Evolutionary conservation across 2,329 filamentous ascomycete species (phyloP).

Genomic region (Albophoma yamanashiensis): DNA sequence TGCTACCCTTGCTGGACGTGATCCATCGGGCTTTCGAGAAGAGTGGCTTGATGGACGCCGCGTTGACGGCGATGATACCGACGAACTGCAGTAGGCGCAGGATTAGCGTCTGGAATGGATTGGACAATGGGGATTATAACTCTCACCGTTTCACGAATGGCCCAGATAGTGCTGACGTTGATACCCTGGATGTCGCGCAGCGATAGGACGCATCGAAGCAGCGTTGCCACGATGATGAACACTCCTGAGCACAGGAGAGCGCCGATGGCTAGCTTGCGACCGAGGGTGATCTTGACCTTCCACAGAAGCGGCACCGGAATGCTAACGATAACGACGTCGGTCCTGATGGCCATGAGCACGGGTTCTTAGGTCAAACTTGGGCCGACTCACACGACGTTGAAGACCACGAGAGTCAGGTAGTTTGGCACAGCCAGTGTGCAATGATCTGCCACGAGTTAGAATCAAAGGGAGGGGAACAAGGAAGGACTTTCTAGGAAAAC

Average conservation of each 20-base stretch:
- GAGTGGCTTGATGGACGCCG: slow-evolving; percentile 28
- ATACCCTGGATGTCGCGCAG: slow-evolving; percentile 23
- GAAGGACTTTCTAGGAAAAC: not conserved
- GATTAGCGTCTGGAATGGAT: not conserved
- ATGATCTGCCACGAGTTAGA: slow-evolving; percentile 9
- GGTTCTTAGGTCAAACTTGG: too few species aligned
- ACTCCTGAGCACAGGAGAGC: slow-evolving; percentile 29
- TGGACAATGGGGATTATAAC: not conserved
- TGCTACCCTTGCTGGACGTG: slow-evolving; percentile 19
- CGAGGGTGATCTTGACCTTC: slow-evolving; percentile 24
- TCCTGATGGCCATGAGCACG: slow-evolving; percentile 12
- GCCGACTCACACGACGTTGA: not conserved
- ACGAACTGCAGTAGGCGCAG: slow-evolving; percentile 21
- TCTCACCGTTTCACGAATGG: slow-evolving; percentile 29
- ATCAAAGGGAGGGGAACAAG: not conserved
- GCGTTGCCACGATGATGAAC: slow-evolving; percentile 30
- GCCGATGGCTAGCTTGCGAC: slow-evolving; percentile 26
- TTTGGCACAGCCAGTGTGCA: slow-evolving; percentile 25
- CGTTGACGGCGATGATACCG: slow-evolving; percentile 30
- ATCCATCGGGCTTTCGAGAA: slow-evolving; percentile 23
- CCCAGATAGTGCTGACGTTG: slow-evolving; percentile 29
- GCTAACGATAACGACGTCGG: slow-evolving; percentile 25
- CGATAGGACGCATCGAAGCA: slow-evolving; percentile 29
- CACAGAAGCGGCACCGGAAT: slow-evolving; percentile 30
- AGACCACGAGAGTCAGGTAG: slow-evolving; percentile 21